Base-by-base conservation (phyloP, 306 rosid species). In the Rosa multiflora region DNA sequence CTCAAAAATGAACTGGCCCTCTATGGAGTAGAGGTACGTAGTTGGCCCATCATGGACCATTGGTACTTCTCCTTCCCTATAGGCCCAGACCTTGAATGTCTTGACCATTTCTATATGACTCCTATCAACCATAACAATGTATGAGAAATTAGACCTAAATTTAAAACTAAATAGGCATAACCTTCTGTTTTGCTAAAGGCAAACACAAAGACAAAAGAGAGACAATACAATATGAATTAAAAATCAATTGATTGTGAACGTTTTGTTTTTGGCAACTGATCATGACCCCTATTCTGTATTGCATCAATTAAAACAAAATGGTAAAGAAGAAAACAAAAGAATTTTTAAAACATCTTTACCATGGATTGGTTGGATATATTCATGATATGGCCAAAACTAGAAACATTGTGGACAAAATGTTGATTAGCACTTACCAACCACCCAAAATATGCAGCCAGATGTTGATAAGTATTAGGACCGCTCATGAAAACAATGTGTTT, bases 1-100 rank as follows among this genome's bases (percentile, higher is more conserved):
- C 85, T 91, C 93, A 5, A 87, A 86, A 0, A 91, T 91, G 76
- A 89, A 87, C 73, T 87, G 91, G 11, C 96, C 93, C 64, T 87
- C 96, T 6, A 89, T 91, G 26, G 93, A 74, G 73, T 91, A 91
- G 72, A 87, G 89, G 83, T 87, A 83, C 55, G 86, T 88, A 18
- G 81, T 67, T 8, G 95, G 95, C 1, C 92, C 96, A 72, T 80
- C 76, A 42, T 87, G 91, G 0, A 79, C 79, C 77, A 85, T n/a
- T 48, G 91, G 92, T 10, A 62, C 81, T 53, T 85, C 91, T 59
- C 91, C 92, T 79, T 88, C 91, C 32, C 61, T 76, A 82, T 89
- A 91, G 1, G 80, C 80, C 89, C 90, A 87, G 10, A 89, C 83
- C 88, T 91, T 89, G 29, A 91, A 84, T 44, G 87, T 87, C 61